Percentiles rank a stretch among this genome's conserved stretches.
Conservation (phyloP, 352 stramenopile species). For the Pythium rishiriense region DNA sequence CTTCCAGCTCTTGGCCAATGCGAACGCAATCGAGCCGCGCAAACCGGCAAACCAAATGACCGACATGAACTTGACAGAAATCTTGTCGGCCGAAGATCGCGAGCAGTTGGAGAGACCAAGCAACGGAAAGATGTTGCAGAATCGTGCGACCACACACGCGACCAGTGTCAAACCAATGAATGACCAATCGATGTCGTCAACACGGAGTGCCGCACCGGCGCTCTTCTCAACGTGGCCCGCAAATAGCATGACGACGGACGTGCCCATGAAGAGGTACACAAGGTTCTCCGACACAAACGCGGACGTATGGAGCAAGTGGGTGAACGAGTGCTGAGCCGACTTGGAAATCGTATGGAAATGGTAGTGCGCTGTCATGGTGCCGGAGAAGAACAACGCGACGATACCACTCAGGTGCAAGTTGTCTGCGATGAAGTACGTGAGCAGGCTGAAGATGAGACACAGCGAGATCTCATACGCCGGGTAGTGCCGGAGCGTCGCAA, state of each 20-base stretch:
- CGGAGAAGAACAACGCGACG: constrained; percentile 93
- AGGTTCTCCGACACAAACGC: constrained; percentile 83
- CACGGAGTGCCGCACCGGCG: constrained; percentile 52
- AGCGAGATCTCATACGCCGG: constrained; percentile 87
- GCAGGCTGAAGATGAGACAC: constrained; percentile 82
- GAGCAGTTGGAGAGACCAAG: constrained; percentile 73
- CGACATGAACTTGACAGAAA: constrained; percentile 73
- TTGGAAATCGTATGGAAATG: constrained; percentile 86
- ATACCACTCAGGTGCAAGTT: constrained; percentile 88
- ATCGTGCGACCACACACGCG: constrained; percentile 66
- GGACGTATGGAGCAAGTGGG: constrained; percentile 79
- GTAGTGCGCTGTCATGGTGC: constrained; percentile 87
- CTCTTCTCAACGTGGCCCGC: constrained; percentile 62
- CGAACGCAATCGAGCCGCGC: constrained; percentile 93
- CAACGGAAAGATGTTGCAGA: constrained; percentile 80
- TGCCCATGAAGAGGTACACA: constrained; percentile 89
- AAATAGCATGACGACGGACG: constrained; percentile 84
- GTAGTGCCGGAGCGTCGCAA: constrained; percentile 74
- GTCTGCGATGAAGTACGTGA: constrained; percentile 85
- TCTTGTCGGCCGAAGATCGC: constrained; percentile 51
- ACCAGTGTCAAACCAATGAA: constrained; percentile 81
- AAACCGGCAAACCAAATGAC: constrained; percentile 93
- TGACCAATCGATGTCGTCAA: constrained; percentile 79
- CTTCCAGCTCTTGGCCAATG: constrained; percentile 85
- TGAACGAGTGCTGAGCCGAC: constrained; percentile 82